Base-by-base conservation (phyloP, 78 protist species). In the Dictyostelium brefeldianum region DNA sequence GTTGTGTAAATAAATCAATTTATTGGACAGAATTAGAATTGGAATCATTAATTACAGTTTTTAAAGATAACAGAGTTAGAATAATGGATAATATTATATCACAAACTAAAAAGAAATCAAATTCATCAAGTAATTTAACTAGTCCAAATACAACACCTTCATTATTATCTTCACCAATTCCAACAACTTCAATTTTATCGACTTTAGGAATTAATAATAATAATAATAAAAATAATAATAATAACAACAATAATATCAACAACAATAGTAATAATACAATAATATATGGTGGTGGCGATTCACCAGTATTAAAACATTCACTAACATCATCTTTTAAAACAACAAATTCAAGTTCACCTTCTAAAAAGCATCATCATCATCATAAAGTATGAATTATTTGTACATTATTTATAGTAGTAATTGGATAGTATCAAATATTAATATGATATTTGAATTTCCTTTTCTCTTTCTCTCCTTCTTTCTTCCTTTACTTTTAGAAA, bases 81-180 rank as follows among this genome's bases (percentile, higher is more conserved):
- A 83, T 83, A 53, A 83, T 83, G 91, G 78, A 83, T 29, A 83
- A 83, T 57, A 71, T 83, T 25, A 71, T 53, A 12, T 59, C 85
- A 12, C 64, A 78, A 70, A 36, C 91, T 50, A 83, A 73, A 41
- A 71, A 67, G 27, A 83, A 83, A 73, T 53, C 80, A n/a, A 51
- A 9, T 9, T 15, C 54, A 17, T 11, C 41, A 0, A 69, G 18
- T 15, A 25, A 78, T 0, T 51, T 79, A 6, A 12, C 73, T 31
- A 29, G 67, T 51, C 81, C 91, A 5, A 53, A 64, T 4, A 43
- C 67, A 43, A 14, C 81, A 2, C 47, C 80, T 4, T 51, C 51
- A 10, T 31, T 59, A 18, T 29, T 8, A 18, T 29, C 80, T 14
- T 69, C 70, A 27, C 10, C 78, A 0, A 17, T 18, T 14, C 54